Evolutionary conservation across 768 basidiomycete species (phyloP).

Genomic region (Roridomyces roridus): DNA sequence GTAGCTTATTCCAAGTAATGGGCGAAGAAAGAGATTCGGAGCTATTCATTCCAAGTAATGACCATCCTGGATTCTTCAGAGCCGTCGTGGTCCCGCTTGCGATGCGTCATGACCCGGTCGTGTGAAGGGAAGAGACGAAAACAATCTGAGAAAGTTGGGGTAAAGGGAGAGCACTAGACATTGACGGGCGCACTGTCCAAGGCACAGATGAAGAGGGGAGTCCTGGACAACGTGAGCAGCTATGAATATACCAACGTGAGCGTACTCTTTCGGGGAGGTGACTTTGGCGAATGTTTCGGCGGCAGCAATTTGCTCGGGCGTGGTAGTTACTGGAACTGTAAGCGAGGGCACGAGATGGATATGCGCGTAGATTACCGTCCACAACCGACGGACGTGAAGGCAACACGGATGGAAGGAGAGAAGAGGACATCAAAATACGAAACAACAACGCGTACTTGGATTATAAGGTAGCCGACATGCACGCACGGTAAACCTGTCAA

Average conservation of each 20-base stretch:
- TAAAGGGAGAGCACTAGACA: not conserved
- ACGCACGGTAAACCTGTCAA: too few species aligned
- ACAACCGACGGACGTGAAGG: constrained; percentile 54
- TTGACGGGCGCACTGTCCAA: constrained; percentile 50
- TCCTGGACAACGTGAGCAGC: constrained; percentile 46
- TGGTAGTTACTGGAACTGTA: constrained; percentile 50
- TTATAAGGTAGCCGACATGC: too few species aligned
- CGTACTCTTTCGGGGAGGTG: constrained; percentile 71
- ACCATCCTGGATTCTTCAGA: constrained; percentile 59
- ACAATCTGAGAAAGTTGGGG: constrained; percentile 52
- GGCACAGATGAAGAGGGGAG: constrained; percentile 82
- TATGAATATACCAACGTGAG: not conserved
- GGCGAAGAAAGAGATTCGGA: constrained; percentile 2
- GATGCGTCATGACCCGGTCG: constrained; percentile 72
- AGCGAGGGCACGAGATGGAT: constrained; percentile 8
- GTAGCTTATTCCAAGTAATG: constrained; percentile 16
- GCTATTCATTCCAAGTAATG: constrained; percentile 75
- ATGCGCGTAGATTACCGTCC: constrained; percentile 47
- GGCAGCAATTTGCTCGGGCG: constrained; percentile 56
- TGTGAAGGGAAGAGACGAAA: constrained; percentile 74
- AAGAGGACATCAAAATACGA: too few species aligned
- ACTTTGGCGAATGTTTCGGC: constrained; percentile 57
- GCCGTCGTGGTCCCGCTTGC: constrained; percentile 71
- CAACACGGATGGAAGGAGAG: constrained; percentile 54
- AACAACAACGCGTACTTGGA: too few species aligned